A percentile compares a stretch with the other conserved stretches of the same genome.
Conservation (phyloP, 1,139 yeast genomes). For the Blastobotrys apis region DNA sequence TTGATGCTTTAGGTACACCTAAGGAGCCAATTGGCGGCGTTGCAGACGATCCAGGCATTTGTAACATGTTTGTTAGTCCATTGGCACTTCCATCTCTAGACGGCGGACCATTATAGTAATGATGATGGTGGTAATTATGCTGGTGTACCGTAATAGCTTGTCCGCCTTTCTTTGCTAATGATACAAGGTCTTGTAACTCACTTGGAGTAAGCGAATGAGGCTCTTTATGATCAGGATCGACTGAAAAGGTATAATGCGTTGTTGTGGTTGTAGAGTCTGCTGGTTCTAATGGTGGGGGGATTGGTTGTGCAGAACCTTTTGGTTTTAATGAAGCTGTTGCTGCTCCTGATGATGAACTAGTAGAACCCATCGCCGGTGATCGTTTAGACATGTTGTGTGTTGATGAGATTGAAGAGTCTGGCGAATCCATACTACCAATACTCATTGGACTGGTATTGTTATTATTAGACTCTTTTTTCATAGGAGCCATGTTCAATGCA, state of each 20-base stretch:
- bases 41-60: neutral
- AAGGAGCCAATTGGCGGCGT: neutral
- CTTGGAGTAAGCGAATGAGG: conserved; percentile 13
- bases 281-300: conserved; percentile 11
- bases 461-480: conserved; percentile 3
- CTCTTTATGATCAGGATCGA: conserved; percentile 13
- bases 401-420: conserved; percentile 7
- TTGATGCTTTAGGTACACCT: neutral
- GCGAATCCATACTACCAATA: conserved; percentile 2
- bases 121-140: conserved; percentile 60
- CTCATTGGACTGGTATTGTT: conserved; percentile 10
- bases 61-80: neutral
- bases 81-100: conserved; percentile 5
- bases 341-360: neutral
- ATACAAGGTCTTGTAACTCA: conserved; percentile 33
- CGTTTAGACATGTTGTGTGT: conserved; percentile 1
- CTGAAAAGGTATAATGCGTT: conserved; percentile 16
- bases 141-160: conserved; percentile 74
- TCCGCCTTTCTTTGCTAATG: conserved; percentile 57
- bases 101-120: conserved; percentile 14
- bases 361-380: conserved; percentile 3
- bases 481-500: neutral
- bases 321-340: neutral
- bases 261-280: conserved; percentile 18
- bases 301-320: neutral